Percentiles rank a stretch among this genome's conserved stretches.
phyloP scores from a whole-genome alignment of 2,329 filamentous ascomycete genomes.

The Coleophoma eucalyptorum region DNA sequence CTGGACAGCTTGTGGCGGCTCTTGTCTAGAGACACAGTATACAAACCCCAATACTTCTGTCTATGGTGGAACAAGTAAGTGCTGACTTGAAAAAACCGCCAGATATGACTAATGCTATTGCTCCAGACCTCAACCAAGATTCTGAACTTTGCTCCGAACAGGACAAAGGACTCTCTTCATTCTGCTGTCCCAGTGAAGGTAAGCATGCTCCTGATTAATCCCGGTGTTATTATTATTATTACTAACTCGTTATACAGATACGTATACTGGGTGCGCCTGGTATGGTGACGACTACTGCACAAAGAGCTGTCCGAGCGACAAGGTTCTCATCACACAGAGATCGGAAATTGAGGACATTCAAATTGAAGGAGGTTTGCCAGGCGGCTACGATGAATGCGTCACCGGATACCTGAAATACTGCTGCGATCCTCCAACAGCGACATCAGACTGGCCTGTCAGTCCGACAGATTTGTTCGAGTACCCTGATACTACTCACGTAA shows the following conservation, averaged over 20 bases:
- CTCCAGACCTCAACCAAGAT: neutral
- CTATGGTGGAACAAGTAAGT: neutral
- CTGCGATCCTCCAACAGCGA: slow-evolving; percentile 1
- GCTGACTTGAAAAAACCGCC: neutral
- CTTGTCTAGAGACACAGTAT: neutral
- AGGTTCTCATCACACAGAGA: neutral
- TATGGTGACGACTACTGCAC: neutral
- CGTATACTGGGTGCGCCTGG: neutral
- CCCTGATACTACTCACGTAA: neutral
- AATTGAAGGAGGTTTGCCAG: too few species aligned
- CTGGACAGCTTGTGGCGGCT: neutral
- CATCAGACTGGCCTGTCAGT: neutral
- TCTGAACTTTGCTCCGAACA: neutral
- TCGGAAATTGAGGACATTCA: neutral
- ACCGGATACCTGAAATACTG: neutral
- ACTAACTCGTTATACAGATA: neutral
- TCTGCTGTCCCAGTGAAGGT: neutral
- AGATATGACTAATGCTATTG: neutral
- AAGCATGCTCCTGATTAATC: neutral
- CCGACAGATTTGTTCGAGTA: neutral
- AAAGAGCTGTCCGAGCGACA: neutral
- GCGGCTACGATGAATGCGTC: neutral
- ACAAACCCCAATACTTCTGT: neutral
- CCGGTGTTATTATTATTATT: neutral
- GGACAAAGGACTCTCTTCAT: neutral